Evolutionary conservation across 805 yeast species (phyloP).

Genomic region (Blastobotrys mokoenaii): DNA sequence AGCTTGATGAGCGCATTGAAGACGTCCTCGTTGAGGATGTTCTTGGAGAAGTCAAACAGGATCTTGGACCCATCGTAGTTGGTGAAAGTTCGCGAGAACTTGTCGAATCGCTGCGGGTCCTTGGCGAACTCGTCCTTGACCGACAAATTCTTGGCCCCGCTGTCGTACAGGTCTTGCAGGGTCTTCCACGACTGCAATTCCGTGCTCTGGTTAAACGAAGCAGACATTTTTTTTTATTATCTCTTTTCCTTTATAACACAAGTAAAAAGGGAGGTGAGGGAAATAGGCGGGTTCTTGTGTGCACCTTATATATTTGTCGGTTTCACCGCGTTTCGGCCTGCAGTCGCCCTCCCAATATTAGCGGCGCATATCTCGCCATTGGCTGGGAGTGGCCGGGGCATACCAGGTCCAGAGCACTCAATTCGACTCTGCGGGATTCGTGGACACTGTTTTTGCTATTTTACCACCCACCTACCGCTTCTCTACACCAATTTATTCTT

Average conservation of each 20-base stretch:
- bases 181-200: slow-evolving; percentile 81
- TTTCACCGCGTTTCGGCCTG: too few relatives aligned
- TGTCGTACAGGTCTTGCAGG: slow-evolving; percentile 61
- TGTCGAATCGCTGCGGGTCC: slow-evolving; percentile 68
- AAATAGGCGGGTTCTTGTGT: too few relatives aligned
- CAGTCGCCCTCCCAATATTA: too few relatives aligned
- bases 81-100: slow-evolving; percentile 66
- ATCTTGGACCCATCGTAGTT: slow-evolving; percentile 86
- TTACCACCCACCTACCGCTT: too few relatives aligned
- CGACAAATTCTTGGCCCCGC: slow-evolving; percentile 59
- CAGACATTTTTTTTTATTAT: neutral
- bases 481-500: too few relatives aligned
- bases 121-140: slow-evolving; percentile 69
- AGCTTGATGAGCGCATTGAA: slow-evolving; percentile 57
- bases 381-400: too few relatives aligned
- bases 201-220: slow-evolving; percentile 35
- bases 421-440: too few relatives aligned
- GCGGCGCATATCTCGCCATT: too few relatives aligned
- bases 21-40: slow-evolving; percentile 81
- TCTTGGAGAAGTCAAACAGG: slow-evolving; percentile 92
- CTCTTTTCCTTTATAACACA: neutral
- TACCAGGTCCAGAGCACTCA: too few relatives aligned
- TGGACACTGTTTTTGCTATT: too few relatives aligned
- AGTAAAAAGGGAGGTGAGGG: too few relatives aligned
- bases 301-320: too few relatives aligned